Evolutionary conservation across 2,329 filamentous ascomycete species (phyloP), one percentile per base, ranked within the genome.

Genomic region (Shiraia sp.): DNA sequence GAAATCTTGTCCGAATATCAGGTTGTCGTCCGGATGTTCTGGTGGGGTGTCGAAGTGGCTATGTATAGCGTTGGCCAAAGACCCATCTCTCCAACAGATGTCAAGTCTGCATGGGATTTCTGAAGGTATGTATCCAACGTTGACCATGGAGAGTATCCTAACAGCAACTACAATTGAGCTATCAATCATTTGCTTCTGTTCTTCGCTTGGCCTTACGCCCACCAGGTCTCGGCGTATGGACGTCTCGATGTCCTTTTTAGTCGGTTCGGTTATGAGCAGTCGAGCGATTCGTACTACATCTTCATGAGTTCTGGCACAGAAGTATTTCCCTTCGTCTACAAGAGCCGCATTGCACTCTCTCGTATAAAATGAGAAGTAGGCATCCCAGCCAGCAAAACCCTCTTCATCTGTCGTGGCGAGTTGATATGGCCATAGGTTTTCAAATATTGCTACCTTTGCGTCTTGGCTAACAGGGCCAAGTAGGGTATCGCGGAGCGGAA

Each of bases 1-100:
- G 25, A 57, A 51, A 2, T 39, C 25, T 9, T 29, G 17, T 5
- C 36, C 26, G 2, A 48, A 34, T 17, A 40, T 45, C 1, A 46
- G 22, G 10, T 27, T 13, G 8, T 17, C 5, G 13, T 16, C 30
- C 13, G 28, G 17, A 10, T 34, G n/a, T n/a, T n/a, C n/a, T n/a
- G n/a, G n/a, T n/a, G n/a, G n/a, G n/a, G n/a, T 23, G 14, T 39
- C 14, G 17, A 23, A 16, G 17, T 14, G 4, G 8, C 36, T 10
- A 15, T 28, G 28, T 12, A 39, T 12, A 25, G 29, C n/a, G 17
- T 19, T 1, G 16, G 14, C 19, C n/a, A 16, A 10, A 13, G 29
- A 39, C 27, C n/a, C 19, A 4, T 32, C 26, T 22, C 31, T 23
- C 27, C 36, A 25, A 30, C 10, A 14, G 32, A 16, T 9, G 33